These are phyloP conservation scores for Solanum commersonii DNA, from an alignment of 257 asterid species.

Conservation along the genomic window DNA sequence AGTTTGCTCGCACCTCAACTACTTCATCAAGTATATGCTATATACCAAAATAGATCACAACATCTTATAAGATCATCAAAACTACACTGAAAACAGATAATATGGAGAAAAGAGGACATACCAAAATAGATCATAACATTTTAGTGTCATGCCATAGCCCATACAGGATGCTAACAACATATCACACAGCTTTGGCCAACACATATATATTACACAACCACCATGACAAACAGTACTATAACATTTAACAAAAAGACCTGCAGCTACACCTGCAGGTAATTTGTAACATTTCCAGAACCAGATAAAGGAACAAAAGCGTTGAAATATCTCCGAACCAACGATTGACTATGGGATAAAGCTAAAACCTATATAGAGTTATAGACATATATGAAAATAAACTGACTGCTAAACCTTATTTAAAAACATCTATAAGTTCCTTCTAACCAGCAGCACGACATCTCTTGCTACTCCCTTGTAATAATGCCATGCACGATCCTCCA, in stretches of 20 bases:
- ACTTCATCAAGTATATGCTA: not conserved
- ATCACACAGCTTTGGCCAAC: not conserved
- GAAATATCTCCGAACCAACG: not conserved
- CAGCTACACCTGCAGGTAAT: not conserved
- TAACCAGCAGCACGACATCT: not conserved
- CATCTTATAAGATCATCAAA: not conserved
- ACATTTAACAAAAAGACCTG: not conserved
- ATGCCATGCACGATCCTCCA: not conserved
- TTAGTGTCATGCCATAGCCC: not conserved
- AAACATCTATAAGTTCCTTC: conserved; percentile 7
- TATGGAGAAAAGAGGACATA: not conserved
- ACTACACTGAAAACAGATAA: not conserved
- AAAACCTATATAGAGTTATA: not conserved
- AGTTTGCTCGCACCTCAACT: not conserved
- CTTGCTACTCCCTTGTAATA: not conserved
- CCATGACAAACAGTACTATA: not conserved
- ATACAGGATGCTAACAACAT: not conserved
- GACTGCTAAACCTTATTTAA: not conserved
- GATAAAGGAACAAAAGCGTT: not conserved
- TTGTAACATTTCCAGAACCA: not conserved
- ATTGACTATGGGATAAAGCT: not conserved
- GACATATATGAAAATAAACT: not conserved
- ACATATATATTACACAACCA: not conserved
- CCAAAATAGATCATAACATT: not conserved
- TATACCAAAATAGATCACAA: no score